Conservation (phyloP, 140 eudicot species). For the Bidens hawaiensis region DNA sequence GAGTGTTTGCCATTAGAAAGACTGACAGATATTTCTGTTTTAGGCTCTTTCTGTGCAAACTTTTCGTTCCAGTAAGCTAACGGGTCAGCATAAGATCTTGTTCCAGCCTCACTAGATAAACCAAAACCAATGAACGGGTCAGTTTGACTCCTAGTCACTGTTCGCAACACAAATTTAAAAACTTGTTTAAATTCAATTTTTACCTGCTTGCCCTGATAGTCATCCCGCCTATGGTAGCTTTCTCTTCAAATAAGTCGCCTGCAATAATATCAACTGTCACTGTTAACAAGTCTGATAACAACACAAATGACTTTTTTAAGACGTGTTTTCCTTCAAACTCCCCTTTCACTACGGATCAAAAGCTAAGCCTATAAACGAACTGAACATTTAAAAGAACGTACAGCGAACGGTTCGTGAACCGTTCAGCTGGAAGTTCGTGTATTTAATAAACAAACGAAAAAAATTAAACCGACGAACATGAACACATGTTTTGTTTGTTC, state of each 20-base stretch:
- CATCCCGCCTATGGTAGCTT: conserved; percentile 34
- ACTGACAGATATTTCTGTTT: conserved; percentile 23
- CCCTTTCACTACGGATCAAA: background rate
- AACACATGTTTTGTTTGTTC: no score
- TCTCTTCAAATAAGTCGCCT: conserved; percentile 48
- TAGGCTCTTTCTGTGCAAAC: conserved; percentile 14
- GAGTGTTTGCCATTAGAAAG: conserved; percentile 44
- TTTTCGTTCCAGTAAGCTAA: conserved; percentile 33
- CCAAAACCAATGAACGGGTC: background rate
- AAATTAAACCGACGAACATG: no score
- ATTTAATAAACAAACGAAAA: no score
- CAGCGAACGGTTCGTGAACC: no score
- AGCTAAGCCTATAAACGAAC: no score
- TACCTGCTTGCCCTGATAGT: conserved; percentile 51
- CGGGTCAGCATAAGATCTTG: conserved; percentile 51
- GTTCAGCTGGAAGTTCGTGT: no score
- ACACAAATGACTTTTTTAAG: background rate
- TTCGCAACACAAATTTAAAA: background rate
- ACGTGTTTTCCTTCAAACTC: background rate
- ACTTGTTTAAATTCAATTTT: background rate
- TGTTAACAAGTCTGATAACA: conserved; percentile 5
- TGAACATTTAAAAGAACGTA: no score
- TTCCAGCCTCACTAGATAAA: conserved; percentile 32
- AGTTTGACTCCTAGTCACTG: background rate
- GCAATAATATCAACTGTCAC: conserved; percentile 7